Evolutionary conservation across 305 asterid species (phyloP), one percentile per base, ranked within the genome.

Genomic region (Plantago lanceolata): DNA sequence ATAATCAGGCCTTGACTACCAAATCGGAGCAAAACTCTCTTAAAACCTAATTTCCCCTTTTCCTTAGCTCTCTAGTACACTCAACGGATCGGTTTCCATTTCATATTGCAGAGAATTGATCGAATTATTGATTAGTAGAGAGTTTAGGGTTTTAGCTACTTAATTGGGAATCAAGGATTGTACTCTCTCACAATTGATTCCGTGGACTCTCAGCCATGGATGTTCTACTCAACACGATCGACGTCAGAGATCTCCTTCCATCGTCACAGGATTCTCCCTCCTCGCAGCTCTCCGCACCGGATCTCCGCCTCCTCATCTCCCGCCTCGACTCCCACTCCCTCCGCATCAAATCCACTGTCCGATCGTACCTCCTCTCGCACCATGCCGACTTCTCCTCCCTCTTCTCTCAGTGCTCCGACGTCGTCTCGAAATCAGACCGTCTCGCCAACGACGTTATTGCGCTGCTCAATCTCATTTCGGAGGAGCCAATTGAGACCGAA

Each of bases 221-320:
- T 68, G 85, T 79, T 28, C 70, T 85, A 29, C 75, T 79, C 79
- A 69, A 78, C 67, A 77, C 87, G 5, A 75, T 92, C 71, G 80
- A 87, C 76, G 86, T 86, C 67, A 92, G 84, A 16, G 95, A 86
- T 73, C 98, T 92, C 60, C 83, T 92, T 61, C 81, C 98, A 9
- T 75, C 87, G 68, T 3, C 40, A 33, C 71, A 82, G 69, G 85
- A 80, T 59, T 72, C 87, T 6, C 88, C 82, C 0, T 79, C 87
- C 14, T 78, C 89, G 15, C 96, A 93, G 40, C 67, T 92, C 14
- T 84, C 96, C 35, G 87, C 96, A 51, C 95, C 96, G 53, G 98
- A 92, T 74, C 96, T 92, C 76, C 96, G 85, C 69, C 96, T 89
- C 61, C 90, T 92, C 63, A 87, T 87, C 65, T 80, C 89, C 68